These are phyloP conservation scores for Amanita rubescens DNA, from an alignment of 768 basidiomycete genomes.

Conservation along the genomic window DNA sequence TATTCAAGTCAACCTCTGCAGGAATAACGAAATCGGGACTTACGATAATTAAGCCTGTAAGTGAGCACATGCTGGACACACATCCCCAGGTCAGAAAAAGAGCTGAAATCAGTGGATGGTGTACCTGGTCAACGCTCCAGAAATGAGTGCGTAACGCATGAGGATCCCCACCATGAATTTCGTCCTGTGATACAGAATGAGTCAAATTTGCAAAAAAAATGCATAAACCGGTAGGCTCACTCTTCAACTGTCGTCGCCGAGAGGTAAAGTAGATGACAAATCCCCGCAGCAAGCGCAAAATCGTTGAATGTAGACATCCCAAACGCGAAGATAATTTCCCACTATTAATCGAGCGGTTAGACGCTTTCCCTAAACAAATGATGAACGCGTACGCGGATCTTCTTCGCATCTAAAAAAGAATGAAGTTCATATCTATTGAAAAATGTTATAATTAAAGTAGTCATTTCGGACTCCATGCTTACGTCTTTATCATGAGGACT, in stretches of 20 bases:
- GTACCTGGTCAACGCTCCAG: background rate
- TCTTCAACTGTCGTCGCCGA: background rate
- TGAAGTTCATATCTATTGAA: background rate
- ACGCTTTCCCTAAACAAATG: background rate
- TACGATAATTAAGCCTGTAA: background rate
- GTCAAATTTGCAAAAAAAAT: too few relatives aligned
- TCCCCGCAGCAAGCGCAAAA: background rate
- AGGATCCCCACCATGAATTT: background rate
- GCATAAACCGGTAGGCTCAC: too few relatives aligned
- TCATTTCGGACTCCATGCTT: background rate
- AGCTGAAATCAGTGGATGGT: background rate
- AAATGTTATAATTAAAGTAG: background rate
- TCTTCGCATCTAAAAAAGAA: background rate
- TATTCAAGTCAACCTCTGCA: background rate
- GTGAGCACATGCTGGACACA: background rate
- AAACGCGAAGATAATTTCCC: background rate
- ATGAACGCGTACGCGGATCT: background rate
- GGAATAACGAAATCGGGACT: background rate
- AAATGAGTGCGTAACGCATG: background rate
- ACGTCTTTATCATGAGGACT: background rate
- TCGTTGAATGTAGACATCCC: background rate
- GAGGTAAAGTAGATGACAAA: background rate
- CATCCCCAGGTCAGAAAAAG: background rate
- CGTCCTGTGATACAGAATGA: background rate
- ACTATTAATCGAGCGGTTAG: background rate